These are phyloP conservation scores for Thyridium curvatum DNA, from an alignment of 2,329 filamentous ascomycete species.

Conservation along the genomic window DNA sequence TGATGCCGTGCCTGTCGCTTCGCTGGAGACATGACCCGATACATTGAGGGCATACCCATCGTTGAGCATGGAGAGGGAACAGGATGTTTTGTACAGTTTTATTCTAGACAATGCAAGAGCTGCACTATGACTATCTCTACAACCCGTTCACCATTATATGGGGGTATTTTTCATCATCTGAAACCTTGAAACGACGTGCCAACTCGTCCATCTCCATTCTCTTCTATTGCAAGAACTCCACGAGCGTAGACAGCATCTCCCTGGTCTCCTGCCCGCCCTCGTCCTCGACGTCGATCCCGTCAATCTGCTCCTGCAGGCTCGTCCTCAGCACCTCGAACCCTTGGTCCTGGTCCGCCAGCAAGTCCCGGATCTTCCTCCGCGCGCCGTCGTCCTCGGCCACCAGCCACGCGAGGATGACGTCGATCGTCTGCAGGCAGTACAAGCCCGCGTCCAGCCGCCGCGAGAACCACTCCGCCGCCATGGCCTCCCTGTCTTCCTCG, in stretches of 20 bases:
- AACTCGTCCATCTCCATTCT: neutral
- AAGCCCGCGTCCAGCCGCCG: conserved; percentile 76
- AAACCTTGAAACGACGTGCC: no score
- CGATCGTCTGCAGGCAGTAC: conserved; percentile 75
- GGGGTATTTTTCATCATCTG: conserved; percentile 3
- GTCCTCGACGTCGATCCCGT: conserved; percentile 41
- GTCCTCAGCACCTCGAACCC: conserved; percentile 53
- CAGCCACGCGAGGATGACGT: conserved; percentile 84
- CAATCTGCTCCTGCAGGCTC: conserved; percentile 59
- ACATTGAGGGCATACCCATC: neutral
- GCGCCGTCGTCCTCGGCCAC: conserved; percentile 82
- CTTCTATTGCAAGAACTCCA: conserved; percentile 37
- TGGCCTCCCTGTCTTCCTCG: conserved; percentile 52
- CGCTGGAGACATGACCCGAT: neutral
- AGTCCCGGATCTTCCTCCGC: conserved; percentile 52
- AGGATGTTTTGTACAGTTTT: neutral
- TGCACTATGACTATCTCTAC: conserved; percentile 2
- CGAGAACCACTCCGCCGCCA: conserved; percentile 67
- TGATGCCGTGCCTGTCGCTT: neutral
- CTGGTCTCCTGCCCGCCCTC: conserved; percentile 48
- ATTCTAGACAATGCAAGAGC: conserved; percentile 1
- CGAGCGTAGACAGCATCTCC: conserved; percentile 48
- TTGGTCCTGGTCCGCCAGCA: conserved; percentile 65
- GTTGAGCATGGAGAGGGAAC: neutral
- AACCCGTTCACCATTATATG: conserved; percentile 6